A percentile compares a stretch with the other conserved stretches of the same genome.
phyloP scores from a whole-genome alignment of 1,139 yeast species.

The Suhomyces ambrosiae region DNA sequence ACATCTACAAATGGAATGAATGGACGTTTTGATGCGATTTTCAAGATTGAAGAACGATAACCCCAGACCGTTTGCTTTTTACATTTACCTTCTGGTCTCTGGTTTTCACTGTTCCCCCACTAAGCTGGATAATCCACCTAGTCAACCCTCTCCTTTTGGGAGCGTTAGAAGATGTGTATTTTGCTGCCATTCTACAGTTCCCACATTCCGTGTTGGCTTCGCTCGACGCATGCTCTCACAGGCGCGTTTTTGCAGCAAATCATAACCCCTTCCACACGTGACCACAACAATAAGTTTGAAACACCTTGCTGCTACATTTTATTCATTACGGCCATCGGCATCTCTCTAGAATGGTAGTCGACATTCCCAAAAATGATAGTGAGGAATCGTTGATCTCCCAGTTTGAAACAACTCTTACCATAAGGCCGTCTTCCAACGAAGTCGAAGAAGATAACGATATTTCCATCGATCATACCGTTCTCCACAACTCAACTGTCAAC shows the following conservation, averaged over 20 bases:
- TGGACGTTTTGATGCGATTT: too few relatives aligned
- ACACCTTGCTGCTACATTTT: slow-evolving; percentile 2
- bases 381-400: slow-evolving; percentile 51
- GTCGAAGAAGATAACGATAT: slow-evolving; percentile 38
- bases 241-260: slow-evolving; percentile 12
- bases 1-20: too few relatives aligned
- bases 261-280: slow-evolving; percentile 11
- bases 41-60: too few relatives aligned
- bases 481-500: slow-evolving; percentile 31
- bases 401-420: slow-evolving; percentile 50
- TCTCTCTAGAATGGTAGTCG: slow-evolving; percentile 5
- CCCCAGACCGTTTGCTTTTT: too few relatives aligned
- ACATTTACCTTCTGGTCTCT: too few relatives aligned
- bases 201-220: too few relatives aligned
- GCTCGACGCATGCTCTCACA: too few relatives aligned
- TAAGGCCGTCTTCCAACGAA: slow-evolving; percentile 46
- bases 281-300: slow-evolving; percentile 4
- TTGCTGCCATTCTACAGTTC: too few relatives aligned
- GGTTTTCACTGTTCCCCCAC: too few relatives aligned
- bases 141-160: too few relatives aligned
- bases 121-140: too few relatives aligned
- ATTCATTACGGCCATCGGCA: background rate
- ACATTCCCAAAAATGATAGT: slow-evolving; percentile 31
- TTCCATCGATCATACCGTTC: slow-evolving; percentile 47
- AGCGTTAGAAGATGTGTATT: too few relatives aligned